Conservation (phyloP, 148 eudicot genomes). For the Mesembryanthemum crystallinum region DNA sequence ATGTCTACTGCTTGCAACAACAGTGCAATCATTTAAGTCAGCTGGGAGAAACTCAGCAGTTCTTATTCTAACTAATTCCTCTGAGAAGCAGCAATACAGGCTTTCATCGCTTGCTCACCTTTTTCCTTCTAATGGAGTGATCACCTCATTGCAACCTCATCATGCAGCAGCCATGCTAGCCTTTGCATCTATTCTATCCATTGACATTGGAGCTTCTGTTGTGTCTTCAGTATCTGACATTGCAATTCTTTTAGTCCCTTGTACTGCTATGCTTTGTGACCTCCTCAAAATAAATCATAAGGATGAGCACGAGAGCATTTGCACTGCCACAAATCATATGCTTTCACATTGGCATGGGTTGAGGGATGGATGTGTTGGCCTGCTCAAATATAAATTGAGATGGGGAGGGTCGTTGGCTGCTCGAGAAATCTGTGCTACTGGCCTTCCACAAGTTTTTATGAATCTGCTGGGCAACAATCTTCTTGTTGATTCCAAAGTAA, state of each 20-base stretch:
- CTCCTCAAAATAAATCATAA: slow-evolving; percentile 46
- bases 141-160: slow-evolving; percentile 56
- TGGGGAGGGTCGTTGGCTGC: slow-evolving; percentile 91
- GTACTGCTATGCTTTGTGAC: slow-evolving; percentile 76
- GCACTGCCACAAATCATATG: slow-evolving; percentile 32
- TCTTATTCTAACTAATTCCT: slow-evolving; percentile 72
- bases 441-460: slow-evolving; percentile 80
- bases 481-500: slow-evolving; percentile 33
- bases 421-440: slow-evolving; percentile 89
- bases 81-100: slow-evolving; percentile 76
- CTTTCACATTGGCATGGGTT: slow-evolving; percentile 89
- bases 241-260: slow-evolving; percentile 78
- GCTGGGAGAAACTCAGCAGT: slow-evolving; percentile 76
- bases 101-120: slow-evolving; percentile 78
- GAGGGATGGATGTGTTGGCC: slow-evolving; percentile 86
- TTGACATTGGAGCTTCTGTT: slow-evolving; percentile 51
- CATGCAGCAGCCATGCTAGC: slow-evolving; percentile 87
- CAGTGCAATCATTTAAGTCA: slow-evolving; percentile 78
- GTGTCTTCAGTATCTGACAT: slow-evolving; percentile 57
- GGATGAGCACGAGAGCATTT: slow-evolving; percentile 39
- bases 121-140: slow-evolving; percentile 61
- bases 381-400: slow-evolving; percentile 72
- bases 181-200: slow-evolving; percentile 75
- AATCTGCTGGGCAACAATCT: slow-evolving; percentile 51
- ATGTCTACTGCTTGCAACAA: slow-evolving; percentile 70